Conservation (phyloP, 305 asterid species). For the Rubia peregrina region DNA sequence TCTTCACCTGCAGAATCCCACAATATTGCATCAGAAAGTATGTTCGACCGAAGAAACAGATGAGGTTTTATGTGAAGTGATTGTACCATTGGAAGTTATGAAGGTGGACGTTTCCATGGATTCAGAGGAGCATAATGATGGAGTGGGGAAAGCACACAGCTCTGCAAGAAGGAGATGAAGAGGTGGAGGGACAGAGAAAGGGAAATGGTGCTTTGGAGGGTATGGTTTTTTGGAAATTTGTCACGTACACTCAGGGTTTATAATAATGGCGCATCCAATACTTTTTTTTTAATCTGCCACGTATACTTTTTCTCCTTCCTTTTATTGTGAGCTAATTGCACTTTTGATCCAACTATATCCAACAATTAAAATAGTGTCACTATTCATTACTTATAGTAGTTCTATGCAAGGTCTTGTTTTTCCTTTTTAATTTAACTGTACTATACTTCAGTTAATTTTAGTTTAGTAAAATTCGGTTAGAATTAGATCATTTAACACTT, state of each 20-base stretch:
- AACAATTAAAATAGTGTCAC: no score
- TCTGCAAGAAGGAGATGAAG: slow-evolving; percentile 17
- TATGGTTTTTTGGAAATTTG: neutral
- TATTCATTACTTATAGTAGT: no score
- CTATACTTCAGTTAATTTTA: no score
- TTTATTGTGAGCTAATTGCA: no score
- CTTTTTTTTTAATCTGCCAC: no score
- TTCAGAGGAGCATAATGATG: slow-evolving; percentile 17
- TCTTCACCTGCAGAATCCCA: slow-evolving; percentile 22
- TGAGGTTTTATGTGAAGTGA: neutral
- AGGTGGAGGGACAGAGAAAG: slow-evolving; percentile 10
- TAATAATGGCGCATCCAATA: neutral
- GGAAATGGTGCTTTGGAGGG: slow-evolving; percentile 8
- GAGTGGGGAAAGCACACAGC: slow-evolving; percentile 26
- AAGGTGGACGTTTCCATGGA: slow-evolving; percentile 11
- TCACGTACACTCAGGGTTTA: neutral
- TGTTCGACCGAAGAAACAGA: neutral
- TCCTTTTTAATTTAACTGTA: no score
- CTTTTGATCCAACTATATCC: no score
- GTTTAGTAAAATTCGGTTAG: no score
- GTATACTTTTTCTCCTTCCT: no score
- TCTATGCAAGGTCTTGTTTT: no score
- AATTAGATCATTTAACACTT: no score
- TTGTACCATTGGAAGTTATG: neutral
- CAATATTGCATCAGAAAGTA: neutral